A percentile compares a stretch with the other conserved stretches of the same genome.
Conservation (phyloP, 495 filamentous ascomycete genomes). For the Penicillium bialowiezense region DNA sequence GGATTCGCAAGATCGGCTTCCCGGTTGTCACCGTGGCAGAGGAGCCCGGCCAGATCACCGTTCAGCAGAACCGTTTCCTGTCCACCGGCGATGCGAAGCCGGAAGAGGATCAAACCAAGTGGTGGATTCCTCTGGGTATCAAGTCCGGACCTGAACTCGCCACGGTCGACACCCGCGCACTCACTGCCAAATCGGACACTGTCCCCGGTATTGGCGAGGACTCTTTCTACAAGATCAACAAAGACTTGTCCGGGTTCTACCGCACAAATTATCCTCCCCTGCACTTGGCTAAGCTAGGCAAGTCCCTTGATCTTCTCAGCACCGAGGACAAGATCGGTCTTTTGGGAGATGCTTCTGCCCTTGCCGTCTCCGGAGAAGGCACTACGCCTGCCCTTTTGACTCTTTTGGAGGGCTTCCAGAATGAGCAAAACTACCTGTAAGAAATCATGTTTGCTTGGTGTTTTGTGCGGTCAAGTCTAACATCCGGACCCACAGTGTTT, state of each 20-base stretch:
- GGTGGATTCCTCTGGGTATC: constrained; percentile 91
- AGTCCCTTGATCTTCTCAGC: constrained; percentile 66
- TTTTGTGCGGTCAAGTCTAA: constrained; percentile 17
- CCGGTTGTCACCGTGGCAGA: constrained; percentile 85
- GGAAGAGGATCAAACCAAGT: constrained; percentile 85
- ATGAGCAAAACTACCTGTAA: constrained; percentile 77
- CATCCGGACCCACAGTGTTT: constrained; percentile 51
- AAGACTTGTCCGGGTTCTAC: constrained; percentile 85
- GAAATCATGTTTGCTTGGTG: constrained; percentile 14
- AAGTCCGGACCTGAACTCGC: constrained; percentile 49
- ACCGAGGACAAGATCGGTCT: constrained; percentile 89
- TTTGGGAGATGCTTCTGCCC: constrained; percentile 85
- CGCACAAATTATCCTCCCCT: constrained; percentile 84
- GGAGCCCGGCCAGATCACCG: constrained; percentile 71
- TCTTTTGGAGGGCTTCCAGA: constrained; percentile 75
- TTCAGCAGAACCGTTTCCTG: constrained; percentile 86
- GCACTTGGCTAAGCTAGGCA: constrained; percentile 74
- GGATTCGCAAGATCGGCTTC: constrained; percentile 94
- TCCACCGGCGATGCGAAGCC: constrained; percentile 87
- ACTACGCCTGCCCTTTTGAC: constrained; percentile 74
- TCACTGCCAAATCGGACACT: constrained; percentile 73
- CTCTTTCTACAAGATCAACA: constrained; percentile 87
- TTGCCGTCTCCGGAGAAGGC: constrained; percentile 82
- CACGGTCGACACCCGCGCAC: constrained; percentile 44
- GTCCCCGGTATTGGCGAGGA: constrained; percentile 69